phyloP scores from a whole-genome alignment of 352 stramenopile species.

The Pythium dissimile region DNA sequence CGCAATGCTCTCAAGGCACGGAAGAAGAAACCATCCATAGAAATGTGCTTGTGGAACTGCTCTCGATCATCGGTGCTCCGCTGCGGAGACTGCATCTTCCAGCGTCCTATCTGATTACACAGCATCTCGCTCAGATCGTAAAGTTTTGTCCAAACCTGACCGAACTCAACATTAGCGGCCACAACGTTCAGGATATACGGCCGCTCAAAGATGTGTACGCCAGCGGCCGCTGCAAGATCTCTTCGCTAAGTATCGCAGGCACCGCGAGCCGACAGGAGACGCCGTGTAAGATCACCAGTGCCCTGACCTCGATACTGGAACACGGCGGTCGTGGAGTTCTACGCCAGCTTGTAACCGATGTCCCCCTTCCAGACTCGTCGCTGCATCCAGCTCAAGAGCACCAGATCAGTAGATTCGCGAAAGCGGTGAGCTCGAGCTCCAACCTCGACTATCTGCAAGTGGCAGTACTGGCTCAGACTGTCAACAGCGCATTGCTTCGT shows the following conservation, averaged over 20 bases:
- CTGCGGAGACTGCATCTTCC: constrained; percentile 1
- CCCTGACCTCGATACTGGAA: not conserved
- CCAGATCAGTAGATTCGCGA: not conserved
- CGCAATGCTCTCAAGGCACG: not conserved
- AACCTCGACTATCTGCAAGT: constrained; percentile 6
- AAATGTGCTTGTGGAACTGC: not conserved
- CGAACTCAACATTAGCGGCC: not conserved
- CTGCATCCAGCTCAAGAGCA: not conserved
- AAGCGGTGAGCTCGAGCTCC: not conserved
- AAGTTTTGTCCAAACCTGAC: not conserved
- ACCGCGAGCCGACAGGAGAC: not conserved
- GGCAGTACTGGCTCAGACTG: not conserved
- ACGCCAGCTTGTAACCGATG: constrained; percentile 1
- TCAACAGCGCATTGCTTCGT: not conserved
- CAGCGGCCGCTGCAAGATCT: not conserved
- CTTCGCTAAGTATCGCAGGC: not conserved
- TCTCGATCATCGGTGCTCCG: constrained; percentile 1
- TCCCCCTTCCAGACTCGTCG: not conserved
- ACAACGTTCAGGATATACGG: not conserved
- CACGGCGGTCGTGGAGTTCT: not conserved
- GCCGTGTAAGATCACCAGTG: not conserved
- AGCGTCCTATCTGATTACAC: not conserved
- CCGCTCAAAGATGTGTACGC: not conserved
- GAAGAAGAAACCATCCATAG: not conserved
- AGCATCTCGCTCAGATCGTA: not conserved